Evolutionary conservation across 345 rosid species (phyloP), one percentile per base, ranked within the genome.

Genomic region (Lepidium aucheri): DNA sequence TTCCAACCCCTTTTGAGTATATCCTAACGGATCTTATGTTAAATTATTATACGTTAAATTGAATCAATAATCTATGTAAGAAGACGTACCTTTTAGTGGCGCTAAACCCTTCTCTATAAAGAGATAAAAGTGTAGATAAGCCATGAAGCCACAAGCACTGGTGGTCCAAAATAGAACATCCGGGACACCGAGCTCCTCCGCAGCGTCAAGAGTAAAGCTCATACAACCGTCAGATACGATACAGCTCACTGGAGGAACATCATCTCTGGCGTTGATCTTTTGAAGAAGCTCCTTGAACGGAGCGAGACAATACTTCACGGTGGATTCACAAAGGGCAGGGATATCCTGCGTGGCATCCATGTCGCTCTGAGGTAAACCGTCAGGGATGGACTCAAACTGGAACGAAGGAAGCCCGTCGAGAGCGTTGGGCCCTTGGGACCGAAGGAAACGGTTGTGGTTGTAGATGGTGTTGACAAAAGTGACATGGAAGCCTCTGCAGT

Each of bases 101-200:
- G 33, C 4, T 53, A 65, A 35, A 13, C 58, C 77, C 68, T 50
- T 66, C 8, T 67, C 62, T 13, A 73, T 1, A 22, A 73, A 67
- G 51, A n/a, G 62, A 38, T 67, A 43, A 34, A 50, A 67, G 36
- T 73, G 73, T 18, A 60, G 22, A 52, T 51, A 60, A 33, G 33
- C 34, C 77, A 66, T 26, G 51, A 59, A 67, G 14, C 26, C 62
- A 53, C 58, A 73, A 24, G 52, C 73, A 51, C 73, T 67, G 4
- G 65, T 9, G 1, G 77, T 66, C 67, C 72, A 67, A 0, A 73
- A 58, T 8, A 67, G 62, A 47, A 73, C 57, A 15, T 58, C 73
- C 15, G 73, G 77, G 22, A 73, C 28, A 10, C 73, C 67, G 8
- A 73, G 68, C 15, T 73, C 77, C 44, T 73, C 77, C 7, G 77